Conservation (phyloP, 768 basidiomycete species). For the Hirschioporus abietinus region DNA sequence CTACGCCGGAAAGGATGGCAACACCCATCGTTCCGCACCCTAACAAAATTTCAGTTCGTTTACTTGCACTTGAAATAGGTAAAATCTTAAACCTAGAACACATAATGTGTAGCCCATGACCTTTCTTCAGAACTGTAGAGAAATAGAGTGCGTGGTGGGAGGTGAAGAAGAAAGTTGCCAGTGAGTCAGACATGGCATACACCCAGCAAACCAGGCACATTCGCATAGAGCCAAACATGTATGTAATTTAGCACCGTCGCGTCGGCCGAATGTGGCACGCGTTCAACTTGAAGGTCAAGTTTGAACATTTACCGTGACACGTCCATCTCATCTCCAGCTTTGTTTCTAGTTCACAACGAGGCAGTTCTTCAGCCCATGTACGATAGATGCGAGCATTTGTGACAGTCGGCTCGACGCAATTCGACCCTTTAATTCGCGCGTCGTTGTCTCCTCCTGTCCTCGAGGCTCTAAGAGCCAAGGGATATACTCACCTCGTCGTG, state of each 20-base stretch:
- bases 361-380: background rate
- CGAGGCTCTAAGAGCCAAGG: conserved; percentile 41
- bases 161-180: background rate
- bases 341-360: background rate
- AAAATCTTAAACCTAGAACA: conserved; percentile 55
- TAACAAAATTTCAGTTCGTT: conserved; percentile 18
- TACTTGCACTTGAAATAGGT: background rate
- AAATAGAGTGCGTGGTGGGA: background rate
- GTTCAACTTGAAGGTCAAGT: background rate
- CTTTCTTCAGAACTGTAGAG: background rate
- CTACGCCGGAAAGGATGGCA: conserved; percentile 88
- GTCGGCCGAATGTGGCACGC: background rate
- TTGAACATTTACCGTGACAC: background rate
- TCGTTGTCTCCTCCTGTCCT: conserved; percentile 57
- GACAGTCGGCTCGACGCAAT: conserved; percentile 88
- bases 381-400: conserved; percentile 48
- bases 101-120: conserved; percentile 90
- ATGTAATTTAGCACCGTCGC: background rate
- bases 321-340: too few species aligned
- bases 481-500: conserved; percentile 58
- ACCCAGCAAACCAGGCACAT: background rate
- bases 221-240: background rate
- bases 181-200: background rate
- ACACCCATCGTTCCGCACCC: conserved; percentile 99
- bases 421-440: conserved; percentile 65